phyloP scores from a whole-genome alignment of 257 asterid genomes.

The Lycium barbarum region DNA sequence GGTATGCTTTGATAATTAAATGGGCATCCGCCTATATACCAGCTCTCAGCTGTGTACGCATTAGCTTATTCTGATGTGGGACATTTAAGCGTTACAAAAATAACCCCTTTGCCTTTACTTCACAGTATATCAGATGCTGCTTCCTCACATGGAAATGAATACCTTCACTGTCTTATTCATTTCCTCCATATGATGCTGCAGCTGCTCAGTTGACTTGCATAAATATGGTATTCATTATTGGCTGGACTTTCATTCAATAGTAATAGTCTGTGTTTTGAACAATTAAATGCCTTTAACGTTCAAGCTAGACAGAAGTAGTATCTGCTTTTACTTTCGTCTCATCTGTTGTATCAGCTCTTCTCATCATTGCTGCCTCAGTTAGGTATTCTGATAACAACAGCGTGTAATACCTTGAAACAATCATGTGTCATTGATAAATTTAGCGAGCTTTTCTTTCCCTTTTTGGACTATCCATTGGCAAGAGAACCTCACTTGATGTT shows the following conservation, averaged over 20 bases:
- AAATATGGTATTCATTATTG: constrained; percentile 47
- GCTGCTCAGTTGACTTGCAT: no score
- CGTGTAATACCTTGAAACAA: constrained; percentile 35
- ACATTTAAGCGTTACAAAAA: no score
- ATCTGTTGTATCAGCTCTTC: constrained; percentile 59
- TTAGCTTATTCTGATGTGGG: no score
- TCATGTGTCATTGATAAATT: constrained; percentile 6
- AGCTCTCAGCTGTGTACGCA: no score
- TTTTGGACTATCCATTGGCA: background rate
- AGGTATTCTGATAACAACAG: background rate
- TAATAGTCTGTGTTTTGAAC: constrained; percentile 50
- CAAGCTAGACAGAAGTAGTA: constrained; percentile 62
- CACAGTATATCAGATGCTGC: no score
- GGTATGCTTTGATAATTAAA: constrained; percentile 29
- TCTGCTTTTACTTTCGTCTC: constrained; percentile 61
- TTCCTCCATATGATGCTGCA: constrained; percentile 48
- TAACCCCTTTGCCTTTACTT: no score
- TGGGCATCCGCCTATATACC: no score
- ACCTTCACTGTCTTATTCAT: constrained; percentile 55
- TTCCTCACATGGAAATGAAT: constrained; percentile 40
- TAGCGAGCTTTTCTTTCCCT: background rate
- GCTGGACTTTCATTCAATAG: constrained; percentile 34
- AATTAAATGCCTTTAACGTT: constrained; percentile 59
- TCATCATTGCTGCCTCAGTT: constrained; percentile 41
- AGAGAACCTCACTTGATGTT: background rate